Base-by-base conservation (phyloP, 257 asterid genomes). In the Nicotiana otophora region DNA sequence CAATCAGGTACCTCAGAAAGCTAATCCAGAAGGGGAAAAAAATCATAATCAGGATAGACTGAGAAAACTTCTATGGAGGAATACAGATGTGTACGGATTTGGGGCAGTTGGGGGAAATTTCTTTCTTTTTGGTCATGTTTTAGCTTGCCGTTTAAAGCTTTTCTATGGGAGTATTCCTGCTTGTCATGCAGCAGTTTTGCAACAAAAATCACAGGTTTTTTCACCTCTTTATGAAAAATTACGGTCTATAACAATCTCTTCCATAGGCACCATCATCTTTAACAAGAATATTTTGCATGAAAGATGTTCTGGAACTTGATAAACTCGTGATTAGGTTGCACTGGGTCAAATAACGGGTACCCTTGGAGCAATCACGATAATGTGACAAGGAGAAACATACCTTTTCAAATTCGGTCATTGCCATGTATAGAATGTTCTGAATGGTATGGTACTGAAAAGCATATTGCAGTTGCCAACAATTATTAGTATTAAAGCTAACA, bases 361-460 rank as follows among this genome's bases (percentile, higher is more conserved):
- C 53, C 33, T 16, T 16, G 77, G 65, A 77, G 62, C 63, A 7
- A 26, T 75, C 53, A 3, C 3, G 33, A 75, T 75, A 31, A 81
- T 20, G 60, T 58, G 11, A 82, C 76, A 26, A 48, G 57, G 81
- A 82, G 1, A 23, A 72, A 19, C 77, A 81, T 92, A 94, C 99
- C 92, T 86, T 83, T 84, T 88, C 84, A 69, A 94, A 94, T 81
- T 96, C 99, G 12, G 98, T 96, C 94, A 85, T 89, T 58, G 94
- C 94, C 99, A 96, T 93, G 84, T 84, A 94, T 76, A 94, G 91
- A 89, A 90, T 84, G 84, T 96, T 96, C 89, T 88, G 89, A 65
- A 96, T 70, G 1, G 96, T 80, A 77, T 96, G 98, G 87, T 90
- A 96, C 99, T 96, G 95, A 54, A 72, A 86, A 86, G 62, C 17